Evolutionary conservation across 2,329 filamentous ascomycete genomes (phyloP).

Genomic region (Rutstroemia sp.): DNA sequence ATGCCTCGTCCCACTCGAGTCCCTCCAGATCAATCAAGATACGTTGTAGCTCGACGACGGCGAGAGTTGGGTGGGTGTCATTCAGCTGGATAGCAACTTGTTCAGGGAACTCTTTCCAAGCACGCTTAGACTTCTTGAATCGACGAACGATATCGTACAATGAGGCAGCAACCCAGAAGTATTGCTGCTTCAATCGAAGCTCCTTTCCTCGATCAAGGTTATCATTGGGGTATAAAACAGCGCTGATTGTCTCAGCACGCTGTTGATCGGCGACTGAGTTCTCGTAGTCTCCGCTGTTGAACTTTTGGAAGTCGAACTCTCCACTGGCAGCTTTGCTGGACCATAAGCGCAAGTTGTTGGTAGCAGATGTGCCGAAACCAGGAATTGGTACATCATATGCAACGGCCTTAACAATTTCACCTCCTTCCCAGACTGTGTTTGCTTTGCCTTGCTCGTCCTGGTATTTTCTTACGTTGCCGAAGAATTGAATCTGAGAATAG

Average conservation of each 20-base stretch:
- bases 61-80: slow-evolving; percentile 93
- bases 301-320: slow-evolving; percentile 99
- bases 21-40: slow-evolving; percentile 87
- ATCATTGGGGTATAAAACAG: slow-evolving; percentile 95
- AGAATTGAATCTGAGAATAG: slow-evolving; percentile 69
- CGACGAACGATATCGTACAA: slow-evolving; percentile 92
- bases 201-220: slow-evolving; percentile 96
- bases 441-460: slow-evolving; percentile 70
- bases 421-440: slow-evolving; percentile 76
- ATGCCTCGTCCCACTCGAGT: slow-evolving; percentile 87
- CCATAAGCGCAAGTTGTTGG: slow-evolving; percentile 96
- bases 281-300: slow-evolving; percentile 97
- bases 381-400: slow-evolving; percentile 92
- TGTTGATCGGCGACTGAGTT: slow-evolving; percentile 95
- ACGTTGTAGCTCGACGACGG: slow-evolving; percentile 90
- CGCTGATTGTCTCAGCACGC: slow-evolving; percentile 96
- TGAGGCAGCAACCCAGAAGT: slow-evolving; percentile 98
- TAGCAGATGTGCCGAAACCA: slow-evolving; percentile 80
- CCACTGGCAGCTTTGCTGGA: slow-evolving; percentile 95
- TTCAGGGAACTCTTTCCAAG: slow-evolving; percentile 87
- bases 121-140: slow-evolving; percentile 93
- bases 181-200: slow-evolving; percentile 95
- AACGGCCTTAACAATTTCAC: slow-evolving; percentile 84
- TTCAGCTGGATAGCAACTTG: slow-evolving; percentile 97
- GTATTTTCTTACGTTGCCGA: slow-evolving; percentile 72